These are phyloP conservation scores for Ogataea paraovalis DNA, from an alignment of 805 yeast genomes.

Conservation along the genomic window DNA sequence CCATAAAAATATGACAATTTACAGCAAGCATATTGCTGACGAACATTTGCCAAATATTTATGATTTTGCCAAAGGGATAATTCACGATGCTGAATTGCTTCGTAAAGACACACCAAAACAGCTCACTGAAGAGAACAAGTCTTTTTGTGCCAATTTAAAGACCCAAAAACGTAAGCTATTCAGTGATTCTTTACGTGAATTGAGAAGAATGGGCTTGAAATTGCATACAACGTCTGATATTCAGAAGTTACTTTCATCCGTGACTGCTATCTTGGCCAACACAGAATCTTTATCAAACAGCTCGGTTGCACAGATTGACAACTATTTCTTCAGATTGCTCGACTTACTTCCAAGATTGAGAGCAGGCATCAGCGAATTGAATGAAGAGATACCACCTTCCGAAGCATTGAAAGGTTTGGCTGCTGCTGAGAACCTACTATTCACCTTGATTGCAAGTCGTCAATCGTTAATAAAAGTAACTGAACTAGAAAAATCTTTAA, in stretches of 20 bases:
- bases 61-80: conserved; percentile 51
- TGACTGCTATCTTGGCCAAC: conserved; percentile 57
- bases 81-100: conserved; percentile 56
- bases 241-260: conserved; percentile 56
- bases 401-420: conserved; percentile 78
- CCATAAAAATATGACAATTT: conserved; percentile 51
- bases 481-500: conserved; percentile 9
- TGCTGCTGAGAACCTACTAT: conserved; percentile 66
- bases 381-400: conserved; percentile 69
- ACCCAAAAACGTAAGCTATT: conserved; percentile 77
- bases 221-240: conserved; percentile 62
- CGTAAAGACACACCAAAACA: conserved; percentile 73
- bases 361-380: conserved; percentile 53
- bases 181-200: conserved; percentile 71
- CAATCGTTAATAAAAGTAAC: conserved; percentile 39
- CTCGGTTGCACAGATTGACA: conserved; percentile 41
- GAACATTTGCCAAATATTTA: conserved; percentile 46
- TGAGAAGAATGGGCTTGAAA: conserved; percentile 73
- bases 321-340: conserved; percentile 60
- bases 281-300: conserved; percentile 42
- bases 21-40: conserved; percentile 32
- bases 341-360: conserved; percentile 81
- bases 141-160: conserved; percentile 63
- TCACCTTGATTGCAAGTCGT: conserved; percentile 51
- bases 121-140: conserved; percentile 70